These are phyloP conservation scores for Nelumbo lutea DNA, from an alignment of 164 flowering plant genomes.

Conservation along the genomic window DNA sequence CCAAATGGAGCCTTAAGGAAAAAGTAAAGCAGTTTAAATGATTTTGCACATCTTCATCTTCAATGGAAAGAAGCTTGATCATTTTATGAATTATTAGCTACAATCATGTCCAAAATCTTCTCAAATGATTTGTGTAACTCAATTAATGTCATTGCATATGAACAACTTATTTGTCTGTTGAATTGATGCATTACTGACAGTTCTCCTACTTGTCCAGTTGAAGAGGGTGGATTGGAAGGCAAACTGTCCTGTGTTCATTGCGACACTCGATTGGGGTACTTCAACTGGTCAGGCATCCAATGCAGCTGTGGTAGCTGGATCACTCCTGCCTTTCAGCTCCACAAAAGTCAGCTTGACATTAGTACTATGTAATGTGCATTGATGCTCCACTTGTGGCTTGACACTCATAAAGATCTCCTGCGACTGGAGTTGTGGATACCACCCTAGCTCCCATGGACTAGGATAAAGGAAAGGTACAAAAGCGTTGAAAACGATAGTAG, in stretches of 20 bases:
- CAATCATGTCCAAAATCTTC: no score
- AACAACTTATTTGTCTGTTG: no score
- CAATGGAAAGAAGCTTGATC: no score
- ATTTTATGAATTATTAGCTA: no score
- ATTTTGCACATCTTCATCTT: no score
- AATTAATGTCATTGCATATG: no score
- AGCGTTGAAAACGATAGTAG: background rate
- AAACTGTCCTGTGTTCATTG: constrained; percentile 81
- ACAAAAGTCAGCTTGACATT: constrained; percentile 69
- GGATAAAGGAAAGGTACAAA: background rate
- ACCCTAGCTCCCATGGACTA: background rate
- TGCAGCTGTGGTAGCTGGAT: constrained; percentile 99
- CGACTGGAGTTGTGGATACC: background rate
- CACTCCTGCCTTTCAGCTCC: constrained; percentile 97
- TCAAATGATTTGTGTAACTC: no score
- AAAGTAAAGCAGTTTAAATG: no score
- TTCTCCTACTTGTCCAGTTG: constrained; percentile 42
- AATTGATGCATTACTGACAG: background rate
- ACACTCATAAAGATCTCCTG: background rate
- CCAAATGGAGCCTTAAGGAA: no score
- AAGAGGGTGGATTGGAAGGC: constrained; percentile 91
- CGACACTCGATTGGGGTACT: constrained; percentile 86
- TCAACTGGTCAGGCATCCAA: constrained; percentile 96
- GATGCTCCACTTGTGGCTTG: background rate
- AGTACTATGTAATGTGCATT: constrained; percentile 38